Evolutionary conservation across 1,284 basidiomycete species (phyloP).

Genomic region (Chondrostereum purpureum): DNA sequence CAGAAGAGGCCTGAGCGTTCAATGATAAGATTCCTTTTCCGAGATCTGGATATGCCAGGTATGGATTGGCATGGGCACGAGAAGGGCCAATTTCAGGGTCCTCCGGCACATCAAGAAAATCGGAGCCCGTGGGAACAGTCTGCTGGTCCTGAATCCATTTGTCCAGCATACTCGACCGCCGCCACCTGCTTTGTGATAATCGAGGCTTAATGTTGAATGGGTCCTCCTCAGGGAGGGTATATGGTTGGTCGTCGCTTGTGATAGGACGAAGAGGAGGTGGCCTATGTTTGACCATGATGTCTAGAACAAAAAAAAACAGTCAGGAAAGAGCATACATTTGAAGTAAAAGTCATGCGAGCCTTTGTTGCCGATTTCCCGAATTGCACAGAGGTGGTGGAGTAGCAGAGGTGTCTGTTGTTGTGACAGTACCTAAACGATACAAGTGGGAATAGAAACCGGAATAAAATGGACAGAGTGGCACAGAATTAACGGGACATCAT

Average conservation of each 20-base stretch:
- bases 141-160: constrained; percentile 67
- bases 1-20: constrained; percentile 25
- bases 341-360: too few relatives aligned
- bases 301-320: neutral
- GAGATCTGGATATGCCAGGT: constrained; percentile 49
- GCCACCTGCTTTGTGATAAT: constrained; percentile 27
- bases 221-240: constrained; percentile 42
- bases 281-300: neutral
- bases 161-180: constrained; percentile 55
- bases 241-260: constrained; percentile 29
- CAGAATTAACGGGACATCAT: neutral
- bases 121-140: constrained; percentile 14
- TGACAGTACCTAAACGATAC: too few relatives aligned
- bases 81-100: constrained; percentile 20
- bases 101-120: constrained; percentile 18
- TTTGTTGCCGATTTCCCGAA: too few relatives aligned
- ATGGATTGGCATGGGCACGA: constrained; percentile 35
- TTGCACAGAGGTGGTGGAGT: too few relatives aligned
- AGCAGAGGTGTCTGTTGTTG: too few relatives aligned
- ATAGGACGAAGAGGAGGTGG: neutral
- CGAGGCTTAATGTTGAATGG: constrained; percentile 35
- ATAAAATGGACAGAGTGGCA: neutral
- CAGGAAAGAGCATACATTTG: too few relatives aligned
- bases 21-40: constrained; percentile 18
- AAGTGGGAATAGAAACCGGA: neutral